phyloP scores from a whole-genome alignment of 768 basidiomycete genomes.

The Lyophyllum semitale region DNA sequence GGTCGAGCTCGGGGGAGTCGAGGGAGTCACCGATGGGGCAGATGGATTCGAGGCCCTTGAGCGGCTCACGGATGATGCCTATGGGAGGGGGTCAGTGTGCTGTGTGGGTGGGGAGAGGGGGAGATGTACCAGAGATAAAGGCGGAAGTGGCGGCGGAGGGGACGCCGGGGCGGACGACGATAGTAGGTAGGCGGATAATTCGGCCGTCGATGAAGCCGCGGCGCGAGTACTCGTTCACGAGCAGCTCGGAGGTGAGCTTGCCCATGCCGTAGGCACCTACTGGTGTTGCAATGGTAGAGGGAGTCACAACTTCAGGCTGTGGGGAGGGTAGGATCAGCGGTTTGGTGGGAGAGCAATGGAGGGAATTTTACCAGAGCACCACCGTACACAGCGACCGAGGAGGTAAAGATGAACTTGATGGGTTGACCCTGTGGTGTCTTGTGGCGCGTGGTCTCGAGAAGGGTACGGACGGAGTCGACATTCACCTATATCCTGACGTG shows the following conservation, averaged over 20 bases:
- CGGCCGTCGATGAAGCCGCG: constrained; percentile 60
- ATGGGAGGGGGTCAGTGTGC: neutral
- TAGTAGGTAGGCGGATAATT: constrained; percentile 60
- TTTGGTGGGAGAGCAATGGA: neutral
- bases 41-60: constrained; percentile 47
- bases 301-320: constrained; percentile 45
- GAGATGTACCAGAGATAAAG: constrained; percentile 52
- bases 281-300: constrained; percentile 53
- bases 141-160: constrained; percentile 57
- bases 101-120: neutral
- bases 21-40: constrained; percentile 55
- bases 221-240: constrained; percentile 62
- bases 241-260: constrained; percentile 55
- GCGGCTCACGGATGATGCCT: constrained; percentile 59
- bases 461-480: constrained; percentile 52
- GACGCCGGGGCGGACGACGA: constrained; percentile 56
- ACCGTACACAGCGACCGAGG: constrained; percentile 61
- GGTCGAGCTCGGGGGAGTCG: constrained; percentile 43
- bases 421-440: constrained; percentile 21
- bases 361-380: constrained; percentile 43
- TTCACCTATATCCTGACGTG: constrained; percentile 42
- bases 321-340: neutral
- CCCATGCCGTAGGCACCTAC: constrained; percentile 59
- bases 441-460: constrained; percentile 39
- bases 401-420: constrained; percentile 60